A percentile compares a stretch with the other conserved stretches of the same genome.
phyloP scores from a whole-genome alignment of 148 eudicot genomes.

The Heliamphora exappendiculata region DNA sequence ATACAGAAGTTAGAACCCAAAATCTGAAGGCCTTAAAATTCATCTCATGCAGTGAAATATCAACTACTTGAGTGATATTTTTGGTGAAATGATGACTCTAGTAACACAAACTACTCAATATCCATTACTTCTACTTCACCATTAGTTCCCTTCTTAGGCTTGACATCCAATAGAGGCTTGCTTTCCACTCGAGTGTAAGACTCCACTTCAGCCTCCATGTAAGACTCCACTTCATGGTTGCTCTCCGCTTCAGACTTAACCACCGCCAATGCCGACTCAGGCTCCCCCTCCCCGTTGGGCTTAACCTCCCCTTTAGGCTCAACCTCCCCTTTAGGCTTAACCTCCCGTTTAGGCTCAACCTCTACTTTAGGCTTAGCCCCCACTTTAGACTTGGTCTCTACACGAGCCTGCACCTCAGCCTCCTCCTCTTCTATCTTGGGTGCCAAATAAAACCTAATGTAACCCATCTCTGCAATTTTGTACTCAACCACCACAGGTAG shows the following conservation, averaged over 20 bases:
- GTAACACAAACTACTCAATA: slow-evolving; percentile 23
- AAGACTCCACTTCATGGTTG: slow-evolving; percentile 17
- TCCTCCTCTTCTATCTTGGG: slow-evolving; percentile 74
- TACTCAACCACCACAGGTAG: slow-evolving; percentile 66
- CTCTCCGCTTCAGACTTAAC: slow-evolving; percentile 20
- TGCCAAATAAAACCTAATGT: slow-evolving; percentile 64
- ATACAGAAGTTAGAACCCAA: neutral
- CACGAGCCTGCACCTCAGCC: slow-evolving; percentile 25
- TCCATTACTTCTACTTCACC: slow-evolving; percentile 39
- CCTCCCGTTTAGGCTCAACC: slow-evolving; percentile 20
- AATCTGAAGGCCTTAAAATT: neutral
- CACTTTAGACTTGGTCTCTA: slow-evolving; percentile 18
- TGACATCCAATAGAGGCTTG: neutral
- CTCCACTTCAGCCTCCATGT: slow-evolving; percentile 15
- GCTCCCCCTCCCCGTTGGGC: slow-evolving; percentile 23
- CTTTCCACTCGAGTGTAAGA: slow-evolving; percentile 15
- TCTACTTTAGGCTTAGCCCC: slow-evolving; percentile 16
- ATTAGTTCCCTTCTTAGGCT: slow-evolving; percentile 12
- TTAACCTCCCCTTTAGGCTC: slow-evolving; percentile 15
- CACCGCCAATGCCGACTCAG: slow-evolving; percentile 13
- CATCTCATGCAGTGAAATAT: neutral
- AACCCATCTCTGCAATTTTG: slow-evolving; percentile 68
- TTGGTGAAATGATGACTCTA: neutral
- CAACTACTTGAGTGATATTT: neutral
- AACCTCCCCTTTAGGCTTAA: slow-evolving; percentile 19